Evolutionary conservation across 2,329 filamentous ascomycete genomes (phyloP), one percentile per base, ranked within the genome.

Genomic region (Stachybotrys chlorohalonatus): DNA sequence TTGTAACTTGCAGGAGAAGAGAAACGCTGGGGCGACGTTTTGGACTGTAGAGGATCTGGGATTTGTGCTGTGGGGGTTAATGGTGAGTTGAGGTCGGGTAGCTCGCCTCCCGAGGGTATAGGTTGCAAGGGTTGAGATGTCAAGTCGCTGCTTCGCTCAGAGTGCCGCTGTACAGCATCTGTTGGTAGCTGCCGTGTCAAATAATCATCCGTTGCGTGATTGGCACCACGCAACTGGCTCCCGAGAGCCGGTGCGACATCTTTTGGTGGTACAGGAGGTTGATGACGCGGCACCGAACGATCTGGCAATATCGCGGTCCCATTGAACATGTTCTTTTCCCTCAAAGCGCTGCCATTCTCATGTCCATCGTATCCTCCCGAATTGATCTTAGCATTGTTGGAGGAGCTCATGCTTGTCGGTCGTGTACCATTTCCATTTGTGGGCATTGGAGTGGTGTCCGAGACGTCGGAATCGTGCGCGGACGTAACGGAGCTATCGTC

Each of bases 1-100:
- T 73, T 72, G 62, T 83, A 82, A 63, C 81, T 64, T 52, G 85
- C 77, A 9, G 87, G 84, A 2, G 85, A 84, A 5, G 86, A 87
- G 60, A 85, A 83, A 64, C 84, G 77, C 57, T 87, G 81, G 16
- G 77, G 73, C 51, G 70, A 71, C 52, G 52, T 51, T 45, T 47
- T 59, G 56, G 60, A 54, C 51, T 68, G 67, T 48, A 62, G 60
- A 39, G 59, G 58, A 58, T 70, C 64, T 47, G 61, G 53, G 52
- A 62, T 62, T 51, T 66, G 60, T 52, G 61, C 57, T 48, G 59
- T 55, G 47, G 63, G 57, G 11, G 58, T 49, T 56, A 63, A 47
- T 50, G 60, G 53, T 46, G 17, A 52, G 15, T n/a, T 48, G 53
- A 47, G 42, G 46, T 42, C 36, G 13, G 52, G 46, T 3, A 53